phyloP scores from a whole-genome alignment of 75 land plant species.

The Isoetes taiwanensis region DNA sequence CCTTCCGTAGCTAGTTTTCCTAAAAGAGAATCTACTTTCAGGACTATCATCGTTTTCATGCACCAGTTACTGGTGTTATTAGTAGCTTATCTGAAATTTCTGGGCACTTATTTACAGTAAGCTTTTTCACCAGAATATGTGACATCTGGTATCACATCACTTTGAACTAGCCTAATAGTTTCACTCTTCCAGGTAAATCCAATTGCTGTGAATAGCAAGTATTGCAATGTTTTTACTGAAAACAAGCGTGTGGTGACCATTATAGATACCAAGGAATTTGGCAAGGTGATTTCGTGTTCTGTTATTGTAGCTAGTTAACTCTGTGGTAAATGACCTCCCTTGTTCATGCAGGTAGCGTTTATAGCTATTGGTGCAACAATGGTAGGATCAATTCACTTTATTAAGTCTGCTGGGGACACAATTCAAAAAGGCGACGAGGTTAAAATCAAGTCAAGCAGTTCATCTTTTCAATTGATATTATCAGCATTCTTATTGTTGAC shows the following conservation, averaged over 20 bases:
- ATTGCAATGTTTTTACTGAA: conserved; percentile 94
- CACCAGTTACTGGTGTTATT: conserved; percentile 66
- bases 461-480: too few relatives aligned
- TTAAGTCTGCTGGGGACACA: conserved; percentile 46
- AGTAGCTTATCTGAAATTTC: conserved; percentile 45
- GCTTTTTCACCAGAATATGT: not conserved
- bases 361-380: conserved; percentile 96
- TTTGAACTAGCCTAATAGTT: not conserved
- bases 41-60: conserved; percentile 93
- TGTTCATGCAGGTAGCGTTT: conserved; percentile 63
- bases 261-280: conserved; percentile 62
- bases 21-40: conserved; percentile 14
- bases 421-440: conserved; percentile 93
- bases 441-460: not conserved
- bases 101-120: conserved; percentile 75
- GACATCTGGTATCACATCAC: not conserved
- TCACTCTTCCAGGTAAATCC: conserved; percentile 64
- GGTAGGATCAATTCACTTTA: conserved; percentile 82
- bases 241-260: conserved; percentile 73
- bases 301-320: not conserved
- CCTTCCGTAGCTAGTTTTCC: not conserved
- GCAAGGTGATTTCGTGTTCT: too few relatives aligned
- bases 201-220: conserved; percentile 92
- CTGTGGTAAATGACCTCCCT: not conserved
- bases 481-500: too few relatives aligned